Evolutionary conservation across 169 alveolate genomes (phyloP).

Genomic region (Babesia bovis): DNA sequence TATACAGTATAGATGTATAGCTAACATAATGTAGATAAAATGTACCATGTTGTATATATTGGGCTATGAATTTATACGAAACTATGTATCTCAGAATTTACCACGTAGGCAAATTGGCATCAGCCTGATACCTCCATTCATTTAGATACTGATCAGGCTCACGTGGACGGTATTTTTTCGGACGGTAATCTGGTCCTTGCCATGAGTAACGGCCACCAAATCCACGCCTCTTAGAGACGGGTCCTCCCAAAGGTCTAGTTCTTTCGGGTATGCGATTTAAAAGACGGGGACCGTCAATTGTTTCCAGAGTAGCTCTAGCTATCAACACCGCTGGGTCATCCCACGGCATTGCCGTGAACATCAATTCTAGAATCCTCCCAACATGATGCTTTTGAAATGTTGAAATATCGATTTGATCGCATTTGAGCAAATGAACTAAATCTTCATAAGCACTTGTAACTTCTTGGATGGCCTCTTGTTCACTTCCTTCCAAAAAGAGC

Average conservation of each 20-base stretch:
- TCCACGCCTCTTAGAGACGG: constrained; percentile 54
- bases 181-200: constrained; percentile 67
- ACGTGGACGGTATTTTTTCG: constrained; percentile 55
- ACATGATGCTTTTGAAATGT: constrained; percentile 18
- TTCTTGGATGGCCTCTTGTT: constrained; percentile 24
- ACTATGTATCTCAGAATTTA: constrained; percentile 6
- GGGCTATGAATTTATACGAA: not conserved
- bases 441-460: constrained; percentile 43
- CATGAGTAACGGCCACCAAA: constrained; percentile 57
- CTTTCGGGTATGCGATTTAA: constrained; percentile 35
- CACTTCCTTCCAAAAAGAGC: constrained; percentile 21
- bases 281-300: constrained; percentile 38
- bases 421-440: constrained; percentile 22
- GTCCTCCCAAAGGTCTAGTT: constrained; percentile 53
- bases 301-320: constrained; percentile 45
- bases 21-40: not conserved
- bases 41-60: not conserved
- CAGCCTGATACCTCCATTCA: constrained; percentile 61
- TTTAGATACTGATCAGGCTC: constrained; percentile 47
- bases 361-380: constrained; percentile 21
- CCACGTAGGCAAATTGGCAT: constrained; percentile 40
- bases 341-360: constrained; percentile 36
- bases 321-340: constrained; percentile 12
- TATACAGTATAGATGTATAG: not conserved
- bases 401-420: constrained; percentile 1